Evolutionary conservation across 2,329 filamentous ascomycete genomes (phyloP).

Genomic region (Claviceps capensis): DNA sequence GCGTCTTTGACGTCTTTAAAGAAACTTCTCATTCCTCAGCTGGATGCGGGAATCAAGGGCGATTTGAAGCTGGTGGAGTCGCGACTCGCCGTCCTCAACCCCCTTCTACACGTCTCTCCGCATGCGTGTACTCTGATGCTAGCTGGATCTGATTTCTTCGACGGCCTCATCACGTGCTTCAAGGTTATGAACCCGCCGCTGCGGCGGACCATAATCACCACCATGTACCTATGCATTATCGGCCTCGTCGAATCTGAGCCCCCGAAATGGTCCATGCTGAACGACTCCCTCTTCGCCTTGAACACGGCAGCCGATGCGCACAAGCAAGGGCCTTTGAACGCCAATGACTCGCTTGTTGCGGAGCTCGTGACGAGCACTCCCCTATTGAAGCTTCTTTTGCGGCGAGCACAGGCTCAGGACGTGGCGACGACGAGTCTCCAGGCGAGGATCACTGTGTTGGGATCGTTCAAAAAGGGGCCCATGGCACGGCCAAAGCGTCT

Average conservation of each 20-base stretch:
- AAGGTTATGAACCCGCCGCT: slow-evolving; percentile 48
- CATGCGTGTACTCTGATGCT: slow-evolving; percentile 50
- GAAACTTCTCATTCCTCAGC: slow-evolving; percentile 42
- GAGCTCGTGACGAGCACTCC: slow-evolving; percentile 74
- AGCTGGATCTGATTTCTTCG: slow-evolving; percentile 76
- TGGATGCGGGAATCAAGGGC: slow-evolving; percentile 47
- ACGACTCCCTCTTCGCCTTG: slow-evolving; percentile 73
- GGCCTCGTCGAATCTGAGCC: slow-evolving; percentile 53
- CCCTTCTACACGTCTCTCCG: slow-evolving; percentile 48
- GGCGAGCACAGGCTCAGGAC: slow-evolving; percentile 34
- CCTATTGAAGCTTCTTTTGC: slow-evolving; percentile 49
- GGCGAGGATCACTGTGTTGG: slow-evolving; percentile 47
- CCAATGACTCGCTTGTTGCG: slow-evolving; percentile 61
- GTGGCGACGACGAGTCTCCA: slow-evolving; percentile 41
- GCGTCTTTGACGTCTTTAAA: slow-evolving; percentile 45
- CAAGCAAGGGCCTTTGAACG: slow-evolving; percentile 38
- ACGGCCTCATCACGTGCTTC: slow-evolving; percentile 56
- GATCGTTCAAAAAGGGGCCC: slow-evolving; percentile 43
- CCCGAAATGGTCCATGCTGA: slow-evolving; percentile 59
- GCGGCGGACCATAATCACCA: slow-evolving; percentile 55
- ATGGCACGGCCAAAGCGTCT: slow-evolving; percentile 34
- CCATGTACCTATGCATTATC: slow-evolving; percentile 60
- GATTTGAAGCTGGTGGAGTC: slow-evolving; percentile 41
- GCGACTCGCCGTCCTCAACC: slow-evolving; percentile 44
- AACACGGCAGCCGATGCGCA: slow-evolving; percentile 58